Evolutionary conservation across 352 stramenopile species (phyloP).

Genomic region (Phytophthora ohioensis): DNA sequence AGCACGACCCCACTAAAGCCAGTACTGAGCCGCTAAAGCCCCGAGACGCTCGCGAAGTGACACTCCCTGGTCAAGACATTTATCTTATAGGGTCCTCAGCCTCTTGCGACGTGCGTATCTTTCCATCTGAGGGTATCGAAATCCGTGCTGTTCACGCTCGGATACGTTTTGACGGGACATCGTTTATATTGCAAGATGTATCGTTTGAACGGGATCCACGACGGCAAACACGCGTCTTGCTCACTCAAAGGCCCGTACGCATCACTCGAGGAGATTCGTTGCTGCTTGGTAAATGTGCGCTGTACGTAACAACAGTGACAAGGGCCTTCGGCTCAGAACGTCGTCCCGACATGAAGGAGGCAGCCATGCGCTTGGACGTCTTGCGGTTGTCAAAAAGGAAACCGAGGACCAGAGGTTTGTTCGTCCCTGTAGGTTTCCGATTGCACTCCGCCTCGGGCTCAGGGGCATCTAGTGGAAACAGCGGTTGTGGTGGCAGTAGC

Average conservation of each 20-base stretch:
- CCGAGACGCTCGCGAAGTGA: constrained; percentile 30
- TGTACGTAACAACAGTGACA: constrained; percentile 58
- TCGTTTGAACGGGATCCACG: constrained; percentile 71
- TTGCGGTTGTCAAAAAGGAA: constrained; percentile 75
- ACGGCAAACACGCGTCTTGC: constrained; percentile 60
- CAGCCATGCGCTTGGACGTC: constrained; percentile 70
- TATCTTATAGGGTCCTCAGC: constrained; percentile 71
- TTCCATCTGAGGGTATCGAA: constrained; percentile 45
- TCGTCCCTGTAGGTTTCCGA: constrained; percentile 65
- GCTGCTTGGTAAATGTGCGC: constrained; percentile 60
- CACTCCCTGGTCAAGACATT: constrained; percentile 29
- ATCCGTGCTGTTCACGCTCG: constrained; percentile 66
- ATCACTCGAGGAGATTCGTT: constrained; percentile 69
- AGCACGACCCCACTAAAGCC: constrained; percentile 27
- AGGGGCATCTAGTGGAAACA: constrained; percentile 36
- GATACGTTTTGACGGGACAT: constrained; percentile 69
- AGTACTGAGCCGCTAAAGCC: constrained; percentile 10
- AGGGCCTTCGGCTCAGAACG: constrained; percentile 67
- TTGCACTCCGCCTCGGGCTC: constrained; percentile 45
- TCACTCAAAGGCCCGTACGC: constrained; percentile 51
- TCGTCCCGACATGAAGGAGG: constrained; percentile 69
- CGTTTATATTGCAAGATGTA: constrained; percentile 77
- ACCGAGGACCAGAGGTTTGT: constrained; percentile 49
- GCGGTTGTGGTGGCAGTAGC: constrained; percentile 37
- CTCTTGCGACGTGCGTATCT: constrained; percentile 61